Evolutionary conservation across 345 rosid genomes (phyloP).

Genomic region (Sisymbrium irio): DNA sequence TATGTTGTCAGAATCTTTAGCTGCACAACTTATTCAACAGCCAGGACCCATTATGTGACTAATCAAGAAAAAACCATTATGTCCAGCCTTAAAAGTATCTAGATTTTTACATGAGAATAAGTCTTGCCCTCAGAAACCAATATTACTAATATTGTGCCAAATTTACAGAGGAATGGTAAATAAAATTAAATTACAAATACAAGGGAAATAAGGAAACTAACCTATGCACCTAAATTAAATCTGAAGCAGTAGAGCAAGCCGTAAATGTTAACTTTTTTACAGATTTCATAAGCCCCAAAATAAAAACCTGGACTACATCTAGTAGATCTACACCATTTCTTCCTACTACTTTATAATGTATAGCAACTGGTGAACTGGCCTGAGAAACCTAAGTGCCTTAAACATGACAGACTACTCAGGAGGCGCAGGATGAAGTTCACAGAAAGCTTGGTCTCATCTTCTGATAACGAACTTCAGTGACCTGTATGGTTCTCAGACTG

Average conservation of each 20-base stretch:
- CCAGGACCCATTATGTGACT: not conserved
- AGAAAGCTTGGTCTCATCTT: slow-evolving; percentile 22
- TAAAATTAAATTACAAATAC: slow-evolving; percentile 27
- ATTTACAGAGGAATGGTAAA: slow-evolving; percentile 25
- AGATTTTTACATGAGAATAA: slow-evolving; percentile 9
- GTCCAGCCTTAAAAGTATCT: slow-evolving; percentile 1
- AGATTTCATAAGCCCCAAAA: slow-evolving; percentile 24
- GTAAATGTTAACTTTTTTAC: slow-evolving; percentile 19
- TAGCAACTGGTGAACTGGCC: slow-evolving; percentile 16
- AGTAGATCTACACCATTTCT: slow-evolving; percentile 28
- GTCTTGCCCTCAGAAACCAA: not conserved
- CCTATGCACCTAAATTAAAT: slow-evolving; percentile 20
- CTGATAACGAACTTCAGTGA: not conserved
- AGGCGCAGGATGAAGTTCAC: slow-evolving; percentile 15
- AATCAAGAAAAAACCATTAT: slow-evolving; percentile 11
- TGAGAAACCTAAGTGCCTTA: slow-evolving; percentile 14
- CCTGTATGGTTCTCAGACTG: slow-evolving; percentile 22
- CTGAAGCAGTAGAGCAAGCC: slow-evolving; percentile 16
- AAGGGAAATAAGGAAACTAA: slow-evolving; percentile 15
- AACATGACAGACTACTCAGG: slow-evolving; percentile 7
- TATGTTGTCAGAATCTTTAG: not conserved
- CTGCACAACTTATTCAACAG: slow-evolving; percentile 15
- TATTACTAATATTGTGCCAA: slow-evolving; percentile 1
- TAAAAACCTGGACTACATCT: slow-evolving; percentile 26
- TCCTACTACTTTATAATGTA: slow-evolving; percentile 23